Conservation (phyloP, 805 yeast genomes). For the Wickerhamomyces kurtzmanii region DNA sequence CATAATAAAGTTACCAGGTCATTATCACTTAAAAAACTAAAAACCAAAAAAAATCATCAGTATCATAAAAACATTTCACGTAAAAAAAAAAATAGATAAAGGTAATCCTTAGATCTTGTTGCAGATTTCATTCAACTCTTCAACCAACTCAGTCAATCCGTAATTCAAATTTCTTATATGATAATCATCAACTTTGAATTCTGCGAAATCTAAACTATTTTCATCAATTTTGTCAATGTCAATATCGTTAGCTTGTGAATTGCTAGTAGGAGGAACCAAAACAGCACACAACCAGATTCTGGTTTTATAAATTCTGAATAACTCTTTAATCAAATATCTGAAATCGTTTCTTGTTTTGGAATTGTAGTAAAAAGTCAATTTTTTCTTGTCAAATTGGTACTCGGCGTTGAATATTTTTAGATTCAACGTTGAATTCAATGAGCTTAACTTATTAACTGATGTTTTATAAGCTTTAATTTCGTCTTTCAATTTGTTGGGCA, state of each 20-base stretch:
- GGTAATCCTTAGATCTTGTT: too few species aligned
- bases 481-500: slow-evolving; percentile 56
- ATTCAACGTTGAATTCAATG: slow-evolving; percentile 26
- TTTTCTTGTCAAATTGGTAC: slow-evolving; percentile 74
- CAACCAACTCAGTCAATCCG: slow-evolving; percentile 5
- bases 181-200: slow-evolving; percentile 12
- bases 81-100: too few species aligned
- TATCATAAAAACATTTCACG: too few species aligned
- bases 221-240: slow-evolving; percentile 4
- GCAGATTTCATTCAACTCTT: too few species aligned
- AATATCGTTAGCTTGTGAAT: not conserved
- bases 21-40: too few species aligned
- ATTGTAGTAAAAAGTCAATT: slow-evolving; percentile 61
- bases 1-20: too few species aligned
- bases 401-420: slow-evolving; percentile 66
- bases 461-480: slow-evolving; percentile 65
- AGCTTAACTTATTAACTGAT: slow-evolving; percentile 40
- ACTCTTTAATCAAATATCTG: slow-evolving; percentile 60
- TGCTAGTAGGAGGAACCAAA: slow-evolving; percentile 5
- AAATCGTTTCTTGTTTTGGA: slow-evolving; percentile 64
- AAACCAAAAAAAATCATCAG: too few species aligned
- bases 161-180: slow-evolving; percentile 14
- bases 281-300: slow-evolving; percentile 82
- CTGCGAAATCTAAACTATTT: slow-evolving; percentile 7
- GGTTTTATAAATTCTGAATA: slow-evolving; percentile 68